These are phyloP conservation scores for Colletotrichum tamarilloi DNA, from an alignment of 2,329 filamentous ascomycete genomes.

Conservation along the genomic window DNA sequence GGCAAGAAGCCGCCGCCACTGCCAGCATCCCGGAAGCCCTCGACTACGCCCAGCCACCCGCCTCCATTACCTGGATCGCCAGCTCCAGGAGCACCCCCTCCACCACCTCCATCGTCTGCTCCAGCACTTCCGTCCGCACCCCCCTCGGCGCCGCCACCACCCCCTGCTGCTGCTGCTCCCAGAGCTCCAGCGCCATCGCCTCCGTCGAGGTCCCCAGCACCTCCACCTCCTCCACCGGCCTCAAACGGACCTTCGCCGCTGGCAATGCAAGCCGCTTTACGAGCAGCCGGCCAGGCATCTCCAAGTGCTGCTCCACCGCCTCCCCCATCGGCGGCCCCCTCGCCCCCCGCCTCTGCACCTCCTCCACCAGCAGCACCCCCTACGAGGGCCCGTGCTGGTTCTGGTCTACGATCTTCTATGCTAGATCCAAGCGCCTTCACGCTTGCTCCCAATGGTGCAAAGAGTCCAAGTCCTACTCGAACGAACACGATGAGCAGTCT, in stretches of 20 bases:
- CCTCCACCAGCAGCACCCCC: conserved; percentile 46
- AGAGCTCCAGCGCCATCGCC: conserved; percentile 49
- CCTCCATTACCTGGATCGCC: conserved; percentile 50
- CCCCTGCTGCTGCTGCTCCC: conserved; percentile 53
- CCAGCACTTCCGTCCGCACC: conserved; percentile 54
- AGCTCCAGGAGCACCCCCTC: conserved; percentile 40
- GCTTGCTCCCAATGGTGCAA: conserved; percentile 71
- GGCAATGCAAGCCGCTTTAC: conserved; percentile 56
- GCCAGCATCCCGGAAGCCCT: conserved; percentile 70
- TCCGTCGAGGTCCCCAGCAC: conserved; percentile 47
- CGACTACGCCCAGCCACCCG: conserved; percentile 47
- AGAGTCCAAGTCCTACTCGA: conserved; percentile 59
- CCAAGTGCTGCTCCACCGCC: conserved; percentile 50
- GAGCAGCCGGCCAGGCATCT: conserved; percentile 55
- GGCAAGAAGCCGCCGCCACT: conserved; percentile 79
- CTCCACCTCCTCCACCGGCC: conserved; percentile 48
- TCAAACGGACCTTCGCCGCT: conserved; percentile 48
- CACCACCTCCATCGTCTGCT: conserved; percentile 46
- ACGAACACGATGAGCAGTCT: conserved; percentile 41
- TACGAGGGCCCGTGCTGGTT: conserved; percentile 52
- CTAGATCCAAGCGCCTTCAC: conserved; percentile 84
- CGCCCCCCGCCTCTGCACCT: conserved; percentile 52
- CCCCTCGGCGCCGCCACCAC: conserved; percentile 52
- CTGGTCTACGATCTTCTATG: conserved; percentile 68
- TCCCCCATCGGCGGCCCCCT: conserved; percentile 49